These are phyloP conservation scores for Xylariaceae sp. DNA, from an alignment of 2,329 filamentous ascomycete species.

Conservation along the genomic window DNA sequence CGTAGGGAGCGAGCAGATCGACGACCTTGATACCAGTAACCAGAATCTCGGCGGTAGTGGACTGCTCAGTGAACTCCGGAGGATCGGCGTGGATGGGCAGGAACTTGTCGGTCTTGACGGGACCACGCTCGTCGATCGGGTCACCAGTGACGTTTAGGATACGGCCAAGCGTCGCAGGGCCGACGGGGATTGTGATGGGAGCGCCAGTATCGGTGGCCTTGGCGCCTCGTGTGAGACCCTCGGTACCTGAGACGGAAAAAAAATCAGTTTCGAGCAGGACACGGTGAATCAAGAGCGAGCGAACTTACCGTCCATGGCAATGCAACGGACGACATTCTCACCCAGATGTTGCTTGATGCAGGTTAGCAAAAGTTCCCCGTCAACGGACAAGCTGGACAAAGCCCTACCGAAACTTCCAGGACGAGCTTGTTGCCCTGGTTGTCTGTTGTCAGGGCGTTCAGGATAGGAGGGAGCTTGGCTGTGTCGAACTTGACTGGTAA, in stretches of 20 bases:
- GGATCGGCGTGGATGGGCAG: slow-evolving; percentile 91
- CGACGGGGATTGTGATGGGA: slow-evolving; percentile 96
- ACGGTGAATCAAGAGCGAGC: slow-evolving; percentile 11
- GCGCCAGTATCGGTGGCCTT: slow-evolving; percentile 81
- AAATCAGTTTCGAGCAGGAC: slow-evolving; percentile 17
- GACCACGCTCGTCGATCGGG: slow-evolving; percentile 98
- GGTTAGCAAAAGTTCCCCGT: slow-evolving; percentile 32
- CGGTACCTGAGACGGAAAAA: slow-evolving; percentile 66
- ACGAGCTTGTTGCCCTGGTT: slow-evolving; percentile 94
- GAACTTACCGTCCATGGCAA: slow-evolving; percentile 97
- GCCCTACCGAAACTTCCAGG: slow-evolving; percentile 86
- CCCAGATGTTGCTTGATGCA: slow-evolving; percentile 87
- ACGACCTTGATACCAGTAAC: slow-evolving; percentile 99
- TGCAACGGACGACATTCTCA: slow-evolving; percentile 97
- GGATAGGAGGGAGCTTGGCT: slow-evolving; percentile 90
- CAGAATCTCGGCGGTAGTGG: slow-evolving; percentile 91
- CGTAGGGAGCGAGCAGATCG: slow-evolving; percentile 96
- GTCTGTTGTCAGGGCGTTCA: slow-evolving; percentile 88
- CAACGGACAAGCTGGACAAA: slow-evolving; percentile 4
- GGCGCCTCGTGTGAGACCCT: slow-evolving; percentile 95
- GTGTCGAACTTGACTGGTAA: slow-evolving; percentile 94
- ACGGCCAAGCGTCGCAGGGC: slow-evolving; percentile 86
- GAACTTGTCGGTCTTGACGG: slow-evolving; percentile 87
- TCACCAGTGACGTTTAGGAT: slow-evolving; percentile 99
- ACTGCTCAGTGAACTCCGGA: slow-evolving; percentile 90